Base-by-base conservation (phyloP, 202 grass and related monocot genomes). In the Bolboschoenoplectus hybrid region DNA sequence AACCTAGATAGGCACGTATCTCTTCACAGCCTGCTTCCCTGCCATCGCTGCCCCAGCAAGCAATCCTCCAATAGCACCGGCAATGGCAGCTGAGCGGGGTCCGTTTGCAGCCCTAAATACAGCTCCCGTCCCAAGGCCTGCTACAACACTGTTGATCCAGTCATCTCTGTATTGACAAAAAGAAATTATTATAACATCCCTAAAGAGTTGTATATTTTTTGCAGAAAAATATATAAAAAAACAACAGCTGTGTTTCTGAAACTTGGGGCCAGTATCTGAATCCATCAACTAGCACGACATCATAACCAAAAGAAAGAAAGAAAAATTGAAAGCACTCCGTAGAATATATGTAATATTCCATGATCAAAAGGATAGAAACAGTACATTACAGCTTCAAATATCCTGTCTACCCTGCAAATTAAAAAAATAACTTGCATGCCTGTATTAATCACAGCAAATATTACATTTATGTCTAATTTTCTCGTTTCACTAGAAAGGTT, bases 91-190 rank as follows among this genome's bases (percentile, higher is more conserved):
- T 46, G 93, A 98, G 2, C 93, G 89, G 57, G 91, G 93, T 3
- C 95, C 95, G 61, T 90, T 97, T 10, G 95, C 88, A 1, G 91
- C 95, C 63, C 85, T 93, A 79, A 95, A 95, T 58, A 95, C 60
- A 50, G 85, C 91, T 2, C 95, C 95, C 1, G 92, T 93, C 73
- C 92, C 95, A 9, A 98, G 91, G 61, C 95, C 95, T 3, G 95
- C 93, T 17, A 85, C 86, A n/a, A 95, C 90, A 86, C 89, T 98
- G 84, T 98, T 98, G 85, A 98, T 84, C 95, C 95, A 97, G 58
- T 97, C 93, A 88, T 98, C 95, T 32, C 74, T 89, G 82, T 84
- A 41, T 71, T 40, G 40, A 51, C n/a, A 36, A 49, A 63, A 10
- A 49, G 11, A 16, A 17, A 40, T 58, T 57, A n/a, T 79, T n/a